Base-by-base conservation (phyloP, 192 early-diverging fungal species). In the Backusella luteola region DNA sequence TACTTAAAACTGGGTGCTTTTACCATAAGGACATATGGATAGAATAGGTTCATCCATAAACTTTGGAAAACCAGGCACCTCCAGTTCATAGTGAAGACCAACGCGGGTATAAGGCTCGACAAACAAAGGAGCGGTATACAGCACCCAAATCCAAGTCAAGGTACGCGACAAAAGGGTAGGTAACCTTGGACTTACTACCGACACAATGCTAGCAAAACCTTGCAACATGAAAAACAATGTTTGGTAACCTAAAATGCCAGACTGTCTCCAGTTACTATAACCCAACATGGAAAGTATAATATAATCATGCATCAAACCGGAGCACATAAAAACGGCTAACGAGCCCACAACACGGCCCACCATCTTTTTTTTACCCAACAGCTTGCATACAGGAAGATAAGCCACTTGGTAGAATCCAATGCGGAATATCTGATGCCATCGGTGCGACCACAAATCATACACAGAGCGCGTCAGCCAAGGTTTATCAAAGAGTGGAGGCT, bases 251-350 rank as follows among this genome's bases (percentile, higher is more conserved):
- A 66, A 44, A 11, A 76, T 67, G 19, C 79, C 73, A 0, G 39
- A n/a, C 17, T 21, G 52, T 21, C 71, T 72, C 41, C 41, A 77
- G 12, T 66, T 39, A 29, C 39, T 70, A 34, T 71, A 76, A 1
- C 79, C 79, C 6, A 46, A n/a, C 52, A 80, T 80, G 32, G 39
- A 34, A 26, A 75, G 6, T 23, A 80, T 34, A 52, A 80, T 69
- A 52, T 80, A 80, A 21, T 80, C 79, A 66, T 80, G 79, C 74
- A 80, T 71, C 36, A 80, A 35, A 6, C 79, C 79, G 0, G 79
- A 80, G 4, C 44, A 35, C 32, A 38, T 14, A 70, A 80, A 80
- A 3, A 76, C 79, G 6, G 69, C 68, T 36, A 80, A 38, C 5
- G 69, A 29, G 4, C 70, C 76, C 5, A 34, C 29, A 6, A 44